A percentile compares a stretch with the other conserved stretches of the same genome.
Evolutionary conservation across 2,329 filamentous ascomycete genomes (phyloP).

Genomic region (Sclerotiophoma versabilis): DNA sequence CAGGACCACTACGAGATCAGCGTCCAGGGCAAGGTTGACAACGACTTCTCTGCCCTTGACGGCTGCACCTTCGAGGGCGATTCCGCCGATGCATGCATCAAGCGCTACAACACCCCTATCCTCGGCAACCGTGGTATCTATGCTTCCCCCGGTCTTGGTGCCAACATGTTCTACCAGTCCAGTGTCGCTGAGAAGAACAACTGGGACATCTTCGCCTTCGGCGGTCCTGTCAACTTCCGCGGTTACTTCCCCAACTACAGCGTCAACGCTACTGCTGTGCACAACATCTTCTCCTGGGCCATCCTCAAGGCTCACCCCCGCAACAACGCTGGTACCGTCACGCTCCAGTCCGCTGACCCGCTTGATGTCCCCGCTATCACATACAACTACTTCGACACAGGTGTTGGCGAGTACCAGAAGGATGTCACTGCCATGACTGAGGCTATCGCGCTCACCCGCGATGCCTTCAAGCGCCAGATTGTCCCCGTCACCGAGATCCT

Average conservation of each 20-base stretch:
- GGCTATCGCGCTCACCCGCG: constrained; percentile 59
- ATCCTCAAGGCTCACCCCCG: constrained; percentile 69
- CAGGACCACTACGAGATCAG: constrained; percentile 65
- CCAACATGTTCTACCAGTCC: constrained; percentile 56
- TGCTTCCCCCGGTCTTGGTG: constrained; percentile 61
- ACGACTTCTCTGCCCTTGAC: constrained; percentile 48
- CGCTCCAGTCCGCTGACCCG: constrained; percentile 66
- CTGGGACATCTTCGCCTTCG: constrained; percentile 63
- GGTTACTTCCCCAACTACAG: constrained; percentile 65
- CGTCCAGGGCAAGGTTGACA: constrained; percentile 56
- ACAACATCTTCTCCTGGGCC: constrained; percentile 59
- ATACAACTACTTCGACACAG: constrained; percentile 53
- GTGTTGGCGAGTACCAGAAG: constrained; percentile 68
- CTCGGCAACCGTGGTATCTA: constrained; percentile 55
- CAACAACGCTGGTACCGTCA: constrained; percentile 68
- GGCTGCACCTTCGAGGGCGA: constrained; percentile 51
- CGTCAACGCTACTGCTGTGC: constrained; percentile 58
- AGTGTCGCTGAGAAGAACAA: constrained; percentile 55
- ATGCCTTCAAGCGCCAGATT: constrained; percentile 41
- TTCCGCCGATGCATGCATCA: constrained; percentile 56
- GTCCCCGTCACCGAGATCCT: constrained; percentile 54
- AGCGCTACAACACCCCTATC: constrained; percentile 52
- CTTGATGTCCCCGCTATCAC: constrained; percentile 67
- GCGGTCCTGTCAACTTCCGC: constrained; percentile 62
- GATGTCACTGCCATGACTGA: constrained; percentile 63